Percentiles rank a stretch among this genome's conserved stretches.
phyloP scores from a whole-genome alignment of 768 basidiomycete species.

The Naematelia encephala region DNA sequence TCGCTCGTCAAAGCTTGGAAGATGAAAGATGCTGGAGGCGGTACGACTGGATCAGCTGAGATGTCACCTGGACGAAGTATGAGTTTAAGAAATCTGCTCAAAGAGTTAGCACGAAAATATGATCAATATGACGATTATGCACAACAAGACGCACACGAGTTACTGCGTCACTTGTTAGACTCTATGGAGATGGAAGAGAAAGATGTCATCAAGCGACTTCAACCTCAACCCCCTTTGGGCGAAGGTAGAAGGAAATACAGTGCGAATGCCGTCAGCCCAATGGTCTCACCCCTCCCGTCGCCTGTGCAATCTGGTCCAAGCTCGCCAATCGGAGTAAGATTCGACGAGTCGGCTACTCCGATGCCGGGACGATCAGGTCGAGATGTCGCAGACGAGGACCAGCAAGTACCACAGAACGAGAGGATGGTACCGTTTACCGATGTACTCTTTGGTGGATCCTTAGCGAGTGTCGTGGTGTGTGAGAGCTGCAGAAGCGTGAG shows the following conservation, averaged over 20 bases:
- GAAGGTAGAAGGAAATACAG: constrained; percentile 8
- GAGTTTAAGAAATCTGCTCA: constrained; percentile 55
- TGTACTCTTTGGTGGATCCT: constrained; percentile 82
- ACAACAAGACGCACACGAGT: constrained; percentile 95
- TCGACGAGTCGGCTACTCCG: constrained; percentile 9
- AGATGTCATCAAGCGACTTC: constrained; percentile 57
- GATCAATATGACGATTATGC: constrained; percentile 93
- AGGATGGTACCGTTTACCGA: constrained; percentile 71
- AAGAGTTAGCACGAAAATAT: constrained; percentile 73
- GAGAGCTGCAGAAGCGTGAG: constrained; percentile 84
- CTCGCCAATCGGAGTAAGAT: constrained; percentile 19
- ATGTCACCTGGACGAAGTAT: constrained; percentile 29
- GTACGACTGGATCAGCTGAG: constrained; percentile 32
- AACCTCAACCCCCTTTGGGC: constrained; percentile 22
- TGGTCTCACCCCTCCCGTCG: constrained; percentile 28
- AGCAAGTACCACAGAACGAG: constrained; percentile 53
- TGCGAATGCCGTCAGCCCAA: constrained; percentile 20
- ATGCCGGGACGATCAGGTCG: not conserved
- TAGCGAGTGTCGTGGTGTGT: constrained; percentile 89
- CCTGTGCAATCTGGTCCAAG: constrained; percentile 22
- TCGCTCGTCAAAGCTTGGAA: constrained; percentile 43
- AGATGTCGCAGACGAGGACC: not conserved
- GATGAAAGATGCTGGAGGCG: constrained; percentile 46
- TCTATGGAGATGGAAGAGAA: constrained; percentile 92
- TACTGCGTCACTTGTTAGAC: constrained; percentile 81